Base-by-base conservation (phyloP, 768 basidiomycete species). In the Leccinum imitatum region DNA sequence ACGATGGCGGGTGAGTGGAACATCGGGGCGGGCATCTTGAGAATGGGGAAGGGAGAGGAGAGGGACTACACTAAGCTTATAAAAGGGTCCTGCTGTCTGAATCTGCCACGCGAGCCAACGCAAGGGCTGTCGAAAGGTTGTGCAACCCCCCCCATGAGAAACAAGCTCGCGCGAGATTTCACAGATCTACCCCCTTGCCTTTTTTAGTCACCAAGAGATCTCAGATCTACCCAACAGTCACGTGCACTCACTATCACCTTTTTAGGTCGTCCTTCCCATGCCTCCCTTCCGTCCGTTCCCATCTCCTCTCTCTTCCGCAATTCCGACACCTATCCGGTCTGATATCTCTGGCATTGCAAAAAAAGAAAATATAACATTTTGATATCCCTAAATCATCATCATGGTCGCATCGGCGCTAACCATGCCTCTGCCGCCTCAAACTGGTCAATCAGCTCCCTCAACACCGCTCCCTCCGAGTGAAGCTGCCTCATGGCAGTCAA, bases 351-450 rank as follows among this genome's bases (percentile, higher is more conserved):
- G 44, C 44, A 46, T 46, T 46, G 44, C 44, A 46, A 46, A 46
- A 44, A 19, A 46, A 19, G 27, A 41, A 41, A n/a, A 41, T 4
- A 59, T 31, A 41, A 50, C 11, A 41, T 19, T 62, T 50, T 55
- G 44, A 19, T 53, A 48, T 54, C 31, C 37, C 50, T 35, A 35
- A 50, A 56, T 60, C 63, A 57, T 86, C 80, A 93, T 86, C 80
- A 93, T 66, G 91, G 91, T 67, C 91, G 78, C 91, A 93, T 93
- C 62, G 94, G 94, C 64, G 85, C 87, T 65, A 98, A 79, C 94
- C 95, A 98, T 60, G 85, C 86, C 74, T 99, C 93, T 15, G 96
- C 96, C 54, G 87, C 88, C 78, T 98, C 95, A 77, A 98, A 99
- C 78, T 95, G 91, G 75, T 93, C 90, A 74, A 93, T 91, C 78